These are phyloP conservation scores for Phytophthora crassamura DNA, from an alignment of 352 stramenopile genomes.

Conservation along the genomic window DNA sequence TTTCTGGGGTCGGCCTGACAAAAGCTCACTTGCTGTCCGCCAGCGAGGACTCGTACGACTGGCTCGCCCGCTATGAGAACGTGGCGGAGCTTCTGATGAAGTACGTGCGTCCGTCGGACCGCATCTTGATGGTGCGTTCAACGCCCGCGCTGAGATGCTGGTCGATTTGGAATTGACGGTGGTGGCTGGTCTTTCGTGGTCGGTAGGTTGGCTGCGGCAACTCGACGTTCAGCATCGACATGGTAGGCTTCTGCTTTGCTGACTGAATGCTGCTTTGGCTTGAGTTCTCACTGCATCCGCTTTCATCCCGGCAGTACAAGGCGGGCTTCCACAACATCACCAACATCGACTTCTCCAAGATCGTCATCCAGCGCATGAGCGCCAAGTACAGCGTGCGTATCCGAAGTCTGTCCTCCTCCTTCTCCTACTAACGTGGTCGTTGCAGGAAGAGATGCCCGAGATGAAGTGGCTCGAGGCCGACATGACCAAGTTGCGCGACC, in stretches of 20 bases:
- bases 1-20: constrained; percentile 3
- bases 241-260: constrained; percentile 37
- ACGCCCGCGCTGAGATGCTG: background rate
- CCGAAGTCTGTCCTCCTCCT: too few species aligned
- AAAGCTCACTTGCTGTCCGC: background rate
- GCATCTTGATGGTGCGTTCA: constrained; percentile 54
- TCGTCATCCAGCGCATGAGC: constrained; percentile 76
- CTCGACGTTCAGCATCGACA: constrained; percentile 73
- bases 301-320: constrained; percentile 44
- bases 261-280: background rate
- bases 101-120: constrained; percentile 47
- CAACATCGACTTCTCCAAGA: constrained; percentile 75
- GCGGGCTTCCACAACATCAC: constrained; percentile 67
- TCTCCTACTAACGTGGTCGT: background rate
- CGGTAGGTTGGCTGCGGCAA: constrained; percentile 77
- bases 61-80: constrained; percentile 64
- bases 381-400: constrained; percentile 53
- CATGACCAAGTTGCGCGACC: constrained; percentile 59
- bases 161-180: constrained; percentile 8
- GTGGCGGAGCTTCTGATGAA: constrained; percentile 48
- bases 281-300: constrained; percentile 9
- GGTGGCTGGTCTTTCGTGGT: background rate
- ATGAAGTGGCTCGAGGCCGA: constrained; percentile 66
- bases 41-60: constrained; percentile 84
- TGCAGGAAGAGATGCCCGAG: constrained; percentile 49